phyloP scores from a whole-genome alignment of 805 yeast species.

The Candida morakotiae region DNA sequence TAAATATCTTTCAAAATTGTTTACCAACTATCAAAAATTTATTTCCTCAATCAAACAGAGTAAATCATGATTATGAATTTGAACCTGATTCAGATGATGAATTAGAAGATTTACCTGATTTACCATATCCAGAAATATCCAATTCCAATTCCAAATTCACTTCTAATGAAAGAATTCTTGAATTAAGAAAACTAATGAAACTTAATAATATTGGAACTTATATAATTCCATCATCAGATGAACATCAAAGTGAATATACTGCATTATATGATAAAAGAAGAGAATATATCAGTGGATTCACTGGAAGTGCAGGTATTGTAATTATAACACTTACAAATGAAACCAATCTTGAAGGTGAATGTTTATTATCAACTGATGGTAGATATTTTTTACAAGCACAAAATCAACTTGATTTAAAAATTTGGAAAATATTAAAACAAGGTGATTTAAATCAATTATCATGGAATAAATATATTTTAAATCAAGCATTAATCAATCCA shows the following conservation, averaged over 20 bases:
- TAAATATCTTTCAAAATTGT: conserved; percentile 15
- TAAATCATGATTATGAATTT: conserved; percentile 13
- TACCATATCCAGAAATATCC: conserved; percentile 18
- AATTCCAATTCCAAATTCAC: conserved; percentile 26
- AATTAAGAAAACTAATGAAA: conserved; percentile 63
- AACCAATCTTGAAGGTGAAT: conserved; percentile 52
- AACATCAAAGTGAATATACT: conserved; percentile 90
- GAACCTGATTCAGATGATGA: conserved; percentile 18
- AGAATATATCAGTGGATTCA: conserved; percentile 79
- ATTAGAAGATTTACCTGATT: conserved; percentile 18
- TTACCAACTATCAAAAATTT: conserved; percentile 14
- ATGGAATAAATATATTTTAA: conserved; percentile 73
- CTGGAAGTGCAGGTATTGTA: conserved; percentile 92
- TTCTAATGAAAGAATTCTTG: conserved; percentile 55
- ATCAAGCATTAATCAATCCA: conserved; percentile 51
- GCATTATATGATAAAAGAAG: conserved; percentile 78
- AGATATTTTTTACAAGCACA: conserved; percentile 90
- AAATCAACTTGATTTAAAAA: conserved; percentile 66
- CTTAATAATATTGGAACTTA: conserved; percentile 65
- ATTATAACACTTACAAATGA: conserved; percentile 56
- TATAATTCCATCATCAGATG: conserved; percentile 83
- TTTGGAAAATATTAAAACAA: conserved; percentile 77
- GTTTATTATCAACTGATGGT: conserved; percentile 89
- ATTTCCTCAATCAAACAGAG: conserved; percentile 4
- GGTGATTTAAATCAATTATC: conserved; percentile 66